Evolutionary conservation across 2,329 filamentous ascomycete genomes (phyloP).

Genomic region (Kalaharituber pfeilii): DNA sequence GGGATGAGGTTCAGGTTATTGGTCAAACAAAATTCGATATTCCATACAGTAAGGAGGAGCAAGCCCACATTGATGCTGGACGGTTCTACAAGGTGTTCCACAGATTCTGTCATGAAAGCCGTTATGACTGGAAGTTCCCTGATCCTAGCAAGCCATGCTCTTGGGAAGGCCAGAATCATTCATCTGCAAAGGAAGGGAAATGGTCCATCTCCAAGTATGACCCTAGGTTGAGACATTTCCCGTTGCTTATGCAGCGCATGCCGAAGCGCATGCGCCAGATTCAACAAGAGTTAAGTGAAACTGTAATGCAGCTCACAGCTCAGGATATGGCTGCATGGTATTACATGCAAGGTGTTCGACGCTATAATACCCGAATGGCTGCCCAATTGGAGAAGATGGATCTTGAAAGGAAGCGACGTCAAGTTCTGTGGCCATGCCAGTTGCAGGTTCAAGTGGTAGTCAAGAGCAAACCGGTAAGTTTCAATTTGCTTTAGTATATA

Average conservation of each 20-base stretch:
- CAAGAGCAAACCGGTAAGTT: slow-evolving; percentile 3
- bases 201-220: slow-evolving; percentile 17
- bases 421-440: slow-evolving; percentile 16
- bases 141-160: slow-evolving; percentile 5
- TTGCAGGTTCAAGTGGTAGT: slow-evolving; percentile 12
- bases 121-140: slow-evolving; percentile 19
- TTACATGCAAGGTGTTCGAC: slow-evolving; percentile 14
- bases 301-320: slow-evolving; percentile 4
- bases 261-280: slow-evolving; percentile 1
- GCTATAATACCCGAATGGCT: slow-evolving; percentile 12
- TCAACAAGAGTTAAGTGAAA: slow-evolving; percentile 4
- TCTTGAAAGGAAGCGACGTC: slow-evolving; percentile 17
- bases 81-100: slow-evolving; percentile 12
- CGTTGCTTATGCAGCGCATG: neutral
- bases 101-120: slow-evolving; percentile 18
- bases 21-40: slow-evolving; percentile 15
- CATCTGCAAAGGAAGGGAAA: slow-evolving; percentile 2
- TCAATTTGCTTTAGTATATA: neutral
- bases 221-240: slow-evolving; percentile 16
- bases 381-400: slow-evolving; percentile 13
- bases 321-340: slow-evolving; percentile 15
- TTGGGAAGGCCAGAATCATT: slow-evolving; percentile 1
- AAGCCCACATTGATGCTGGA: slow-evolving; percentile 6
- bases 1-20: slow-evolving; percentile 11
- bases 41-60: slow-evolving; percentile 14